These are phyloP conservation scores for Hordeum marinum DNA, from an alignment of 176 grass and related monocot species.

Conservation along the genomic window DNA sequence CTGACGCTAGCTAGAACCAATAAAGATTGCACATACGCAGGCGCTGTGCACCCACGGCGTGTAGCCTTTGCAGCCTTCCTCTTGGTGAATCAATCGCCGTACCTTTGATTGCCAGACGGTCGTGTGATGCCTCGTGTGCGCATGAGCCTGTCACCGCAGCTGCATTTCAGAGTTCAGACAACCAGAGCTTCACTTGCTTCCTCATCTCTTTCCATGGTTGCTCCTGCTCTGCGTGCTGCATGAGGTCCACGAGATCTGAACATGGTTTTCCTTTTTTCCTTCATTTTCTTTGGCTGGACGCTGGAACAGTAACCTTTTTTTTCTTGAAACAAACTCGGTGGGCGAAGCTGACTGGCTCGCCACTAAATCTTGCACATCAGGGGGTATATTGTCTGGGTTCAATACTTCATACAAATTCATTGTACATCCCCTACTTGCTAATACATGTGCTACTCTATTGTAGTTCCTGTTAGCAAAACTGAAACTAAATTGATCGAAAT, in stretches of 20 bases:
- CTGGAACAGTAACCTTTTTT: slow-evolving; percentile 1
- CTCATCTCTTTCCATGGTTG: not conserved
- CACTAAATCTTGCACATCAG: too few relatives aligned
- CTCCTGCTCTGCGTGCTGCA: not conserved
- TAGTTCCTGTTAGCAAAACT: too few relatives aligned
- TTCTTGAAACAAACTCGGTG: too few relatives aligned
- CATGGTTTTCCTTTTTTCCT: not conserved
- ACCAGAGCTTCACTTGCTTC: not conserved
- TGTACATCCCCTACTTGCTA: too few relatives aligned
- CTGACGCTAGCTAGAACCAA: not conserved
- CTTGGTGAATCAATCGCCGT: slow-evolving; percentile 25
- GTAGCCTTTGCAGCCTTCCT: slow-evolving; percentile 36
- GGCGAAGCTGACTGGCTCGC: too few relatives aligned
- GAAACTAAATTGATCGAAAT: too few relatives aligned
- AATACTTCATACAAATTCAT: too few relatives aligned
- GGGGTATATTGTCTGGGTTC: too few relatives aligned
- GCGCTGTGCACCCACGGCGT: slow-evolving; percentile 20
- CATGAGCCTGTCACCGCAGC: not conserved
- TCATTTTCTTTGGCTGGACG: not conserved
- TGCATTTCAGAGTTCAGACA: not conserved
- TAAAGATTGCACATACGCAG: slow-evolving; percentile 26
- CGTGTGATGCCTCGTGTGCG: too few relatives aligned
- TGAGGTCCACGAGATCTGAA: slow-evolving; percentile 20
- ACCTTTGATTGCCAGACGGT: not conserved
- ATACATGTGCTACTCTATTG: too few relatives aligned